Conservation (phyloP, 768 basidiomycete genomes). For the Tremella mesenterica region DNA sequence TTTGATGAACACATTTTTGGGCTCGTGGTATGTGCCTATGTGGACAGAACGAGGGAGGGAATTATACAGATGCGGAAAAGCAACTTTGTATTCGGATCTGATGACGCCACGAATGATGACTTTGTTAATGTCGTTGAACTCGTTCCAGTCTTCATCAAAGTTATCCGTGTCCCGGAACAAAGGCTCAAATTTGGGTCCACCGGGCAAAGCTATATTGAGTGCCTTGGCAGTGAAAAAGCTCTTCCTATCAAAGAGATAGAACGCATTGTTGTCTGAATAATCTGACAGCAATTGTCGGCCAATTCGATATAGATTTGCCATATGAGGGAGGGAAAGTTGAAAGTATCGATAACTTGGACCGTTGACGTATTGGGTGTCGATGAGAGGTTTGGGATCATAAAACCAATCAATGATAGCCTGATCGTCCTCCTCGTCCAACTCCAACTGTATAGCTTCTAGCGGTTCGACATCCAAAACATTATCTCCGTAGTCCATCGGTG, state of each 20-base stretch:
- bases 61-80: conserved; percentile 97
- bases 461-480: conserved; percentile 97
- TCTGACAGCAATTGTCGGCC: conserved; percentile 90
- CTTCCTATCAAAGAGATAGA: conserved; percentile 94
- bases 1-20: conserved; percentile 97
- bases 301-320: conserved; percentile 93
- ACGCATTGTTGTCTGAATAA: conserved; percentile 78
- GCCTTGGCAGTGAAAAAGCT: conserved; percentile 93
- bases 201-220: conserved; percentile 52
- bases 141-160: conserved; percentile 98
- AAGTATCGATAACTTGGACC: conserved; percentile 88
- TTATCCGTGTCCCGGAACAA: conserved; percentile 90
- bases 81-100: conserved; percentile 97
- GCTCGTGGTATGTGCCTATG: conserved; percentile 74
- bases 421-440: conserved; percentile 88
- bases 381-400: conserved; percentile 89
- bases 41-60: conserved; percentile 90
- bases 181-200: conserved; percentile 97
- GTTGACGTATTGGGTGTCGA: conserved; percentile 83
- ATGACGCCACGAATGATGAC: conserved; percentile 98
- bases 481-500: conserved; percentile 97
- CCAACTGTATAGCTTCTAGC: conserved; percentile 92
- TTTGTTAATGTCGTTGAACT: conserved; percentile 99
- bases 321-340: conserved; percentile 83
- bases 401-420: conserved; percentile 91